These are phyloP conservation scores for Diaporthe sp. DNA, from an alignment of 2,329 filamentous ascomycete genomes.

Conservation along the genomic window DNA sequence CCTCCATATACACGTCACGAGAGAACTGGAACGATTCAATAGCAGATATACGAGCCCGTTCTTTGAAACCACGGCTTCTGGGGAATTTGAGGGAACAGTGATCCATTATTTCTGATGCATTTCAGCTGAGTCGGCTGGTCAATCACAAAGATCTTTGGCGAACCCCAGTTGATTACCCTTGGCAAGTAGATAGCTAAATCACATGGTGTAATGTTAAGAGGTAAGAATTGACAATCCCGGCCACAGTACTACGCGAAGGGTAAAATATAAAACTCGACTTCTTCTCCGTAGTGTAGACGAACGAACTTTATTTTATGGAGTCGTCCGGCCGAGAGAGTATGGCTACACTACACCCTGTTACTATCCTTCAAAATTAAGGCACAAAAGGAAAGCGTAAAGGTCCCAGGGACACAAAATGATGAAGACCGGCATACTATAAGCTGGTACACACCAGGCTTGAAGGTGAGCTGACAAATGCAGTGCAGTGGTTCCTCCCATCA, in stretches of 20 bases:
- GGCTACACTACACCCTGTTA: neutral
- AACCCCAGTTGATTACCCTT: neutral
- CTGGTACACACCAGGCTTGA: no score
- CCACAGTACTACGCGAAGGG: neutral
- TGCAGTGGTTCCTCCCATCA: constrained; percentile 5
- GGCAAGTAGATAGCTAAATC: neutral
- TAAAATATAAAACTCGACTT: neutral
- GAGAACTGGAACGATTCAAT: no score
- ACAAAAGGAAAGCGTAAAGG: neutral
- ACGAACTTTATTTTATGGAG: neutral
- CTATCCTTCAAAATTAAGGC: neutral
- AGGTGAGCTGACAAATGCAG: constrained; percentile 15
- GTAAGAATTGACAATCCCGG: neutral
- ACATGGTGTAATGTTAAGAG: neutral
- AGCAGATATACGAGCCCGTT: neutral
- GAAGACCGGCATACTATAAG: neutral
- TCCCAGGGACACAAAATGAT: neutral
- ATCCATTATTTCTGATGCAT: neutral
- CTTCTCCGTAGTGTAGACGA: neutral
- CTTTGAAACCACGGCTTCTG: neutral
- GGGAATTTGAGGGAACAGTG: neutral
- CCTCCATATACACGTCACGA: neutral
- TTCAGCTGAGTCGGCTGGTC: no score
- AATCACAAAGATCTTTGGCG: neutral
- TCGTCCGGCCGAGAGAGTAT: neutral